Evolutionary conservation across 345 rosid genomes (phyloP).

Genomic region (Salix dunnii): DNA sequence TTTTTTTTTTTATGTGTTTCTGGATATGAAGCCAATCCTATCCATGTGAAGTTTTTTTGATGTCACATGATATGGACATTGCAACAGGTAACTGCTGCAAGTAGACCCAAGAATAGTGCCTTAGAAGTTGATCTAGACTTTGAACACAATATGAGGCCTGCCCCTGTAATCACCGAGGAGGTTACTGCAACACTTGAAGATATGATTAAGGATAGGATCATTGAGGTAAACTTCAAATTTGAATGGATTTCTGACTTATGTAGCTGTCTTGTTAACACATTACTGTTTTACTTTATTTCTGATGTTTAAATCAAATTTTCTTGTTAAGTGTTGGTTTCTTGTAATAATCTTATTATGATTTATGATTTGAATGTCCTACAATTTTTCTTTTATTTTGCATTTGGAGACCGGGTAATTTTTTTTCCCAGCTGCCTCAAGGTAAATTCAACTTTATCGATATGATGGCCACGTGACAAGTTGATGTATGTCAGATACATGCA

Average conservation of each 20-base stretch:
- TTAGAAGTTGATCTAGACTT: constrained; percentile 93
- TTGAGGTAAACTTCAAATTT: constrained; percentile 45
- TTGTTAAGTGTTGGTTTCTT: not conserved
- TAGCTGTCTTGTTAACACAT: not conserved
- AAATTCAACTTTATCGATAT: not conserved
- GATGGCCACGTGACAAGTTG: not conserved
- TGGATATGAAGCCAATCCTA: not conserved
- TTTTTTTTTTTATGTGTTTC: not conserved
- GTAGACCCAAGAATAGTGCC: constrained; percentile 92
- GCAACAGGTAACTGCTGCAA: constrained; percentile 72
- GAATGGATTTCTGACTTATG: not conserved
- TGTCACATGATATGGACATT: constrained; percentile 4
- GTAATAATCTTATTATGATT: not conserved
- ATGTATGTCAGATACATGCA: not conserved
- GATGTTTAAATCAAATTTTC: not conserved
- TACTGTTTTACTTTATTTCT: not conserved
- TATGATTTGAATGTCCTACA: not conserved
- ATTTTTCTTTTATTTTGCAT: not conserved
- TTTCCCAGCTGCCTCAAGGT: not conserved
- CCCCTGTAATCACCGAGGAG: constrained; percentile 94
- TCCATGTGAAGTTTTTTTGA: not conserved
- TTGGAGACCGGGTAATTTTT: not conserved
- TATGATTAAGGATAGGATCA: constrained; percentile 66
- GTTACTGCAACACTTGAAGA: constrained; percentile 82
- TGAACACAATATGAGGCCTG: constrained; percentile 91